A percentile compares a stretch with the other conserved stretches of the same genome.
These are phyloP conservation scores for Talaromyces stipitatus DNA, from an alignment of 495 filamentous ascomycete species.

Conservation along the genomic window DNA sequence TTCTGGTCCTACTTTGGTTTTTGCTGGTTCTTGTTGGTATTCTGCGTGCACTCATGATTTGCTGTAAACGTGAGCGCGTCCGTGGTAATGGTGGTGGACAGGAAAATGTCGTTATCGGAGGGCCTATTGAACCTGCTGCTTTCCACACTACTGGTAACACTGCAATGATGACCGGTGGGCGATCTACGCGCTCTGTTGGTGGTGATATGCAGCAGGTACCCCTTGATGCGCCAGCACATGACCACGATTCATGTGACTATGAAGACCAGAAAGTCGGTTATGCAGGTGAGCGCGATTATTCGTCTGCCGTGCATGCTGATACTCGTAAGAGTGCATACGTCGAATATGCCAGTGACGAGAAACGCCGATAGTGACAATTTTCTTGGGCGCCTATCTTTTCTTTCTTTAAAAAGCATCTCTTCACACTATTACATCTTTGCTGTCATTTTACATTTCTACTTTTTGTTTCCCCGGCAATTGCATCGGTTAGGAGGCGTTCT, in stretches of 20 bases:
- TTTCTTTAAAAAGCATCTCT: neutral
- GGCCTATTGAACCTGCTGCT: constrained; percentile 7
- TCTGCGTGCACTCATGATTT: constrained; percentile 50
- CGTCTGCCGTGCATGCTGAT: constrained; percentile 7
- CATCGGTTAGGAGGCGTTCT: constrained; percentile 2
- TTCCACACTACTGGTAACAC: neutral
- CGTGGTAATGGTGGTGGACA: constrained; percentile 42
- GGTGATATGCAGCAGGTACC: neutral
- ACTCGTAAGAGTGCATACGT: constrained; percentile 29
- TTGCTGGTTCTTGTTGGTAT: constrained; percentile 68
- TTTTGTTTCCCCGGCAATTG: neutral
- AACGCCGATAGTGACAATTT: constrained; percentile 8
- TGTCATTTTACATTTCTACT: constrained; percentile 3
- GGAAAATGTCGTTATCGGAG: constrained; percentile 14
- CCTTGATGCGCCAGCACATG: neutral
- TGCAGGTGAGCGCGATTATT: constrained; percentile 29
- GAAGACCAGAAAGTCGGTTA: constrained; percentile 40
- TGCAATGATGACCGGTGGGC: neutral
- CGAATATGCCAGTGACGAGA: constrained; percentile 32
- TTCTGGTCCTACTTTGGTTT: constrained; percentile 66
- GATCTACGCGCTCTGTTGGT: no score
- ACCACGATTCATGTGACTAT: constrained; percentile 10
- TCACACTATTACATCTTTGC: constrained; percentile 1
- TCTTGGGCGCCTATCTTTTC: neutral
- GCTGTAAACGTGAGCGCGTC: constrained; percentile 29